A percentile compares a stretch with the other conserved stretches of the same genome.
phyloP scores from a whole-genome alignment of 345 rosid species.

The Acer campestre region DNA sequence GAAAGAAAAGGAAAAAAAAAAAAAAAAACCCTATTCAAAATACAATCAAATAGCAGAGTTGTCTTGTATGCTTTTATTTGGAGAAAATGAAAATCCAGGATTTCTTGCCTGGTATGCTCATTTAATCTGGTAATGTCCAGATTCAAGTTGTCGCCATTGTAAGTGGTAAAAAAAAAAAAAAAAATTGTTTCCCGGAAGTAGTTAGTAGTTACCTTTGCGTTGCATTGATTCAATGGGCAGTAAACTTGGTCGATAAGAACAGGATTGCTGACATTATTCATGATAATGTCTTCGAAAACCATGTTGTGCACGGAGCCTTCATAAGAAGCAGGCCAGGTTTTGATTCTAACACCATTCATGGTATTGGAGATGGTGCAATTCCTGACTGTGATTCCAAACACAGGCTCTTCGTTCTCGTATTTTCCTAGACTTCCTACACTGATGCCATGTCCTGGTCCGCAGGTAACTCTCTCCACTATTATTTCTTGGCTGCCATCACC shows the following conservation, averaged over 20 bases:
- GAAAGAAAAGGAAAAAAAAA: no score
- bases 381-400: conserved; percentile 38
- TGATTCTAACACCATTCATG: conserved; percentile 56
- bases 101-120: no score
- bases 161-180: no score
- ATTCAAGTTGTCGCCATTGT: no score
- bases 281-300: conserved; percentile 49
- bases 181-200: no score
- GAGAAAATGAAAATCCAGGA: not conserved
- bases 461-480: conserved; percentile 25
- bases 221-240: conserved; percentile 48
- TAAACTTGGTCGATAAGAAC: conserved; percentile 54
- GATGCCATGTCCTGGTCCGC: conserved; percentile 75
- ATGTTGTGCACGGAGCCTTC: conserved; percentile 36
- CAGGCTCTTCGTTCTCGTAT: conserved; percentile 49
- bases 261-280: conserved; percentile 55
- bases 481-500: conserved; percentile 49
- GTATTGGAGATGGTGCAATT: conserved; percentile 43
- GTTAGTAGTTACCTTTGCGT: conserved; percentile 23
- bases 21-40: not conserved
- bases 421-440: conserved; percentile 62
- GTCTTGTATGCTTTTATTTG: not conserved
- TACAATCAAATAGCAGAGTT: not conserved
- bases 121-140: no score
- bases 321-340: conserved; percentile 55